Conservation (phyloP, 148 eudicot genomes). For the Mesembryanthemum crystallinum region DNA sequence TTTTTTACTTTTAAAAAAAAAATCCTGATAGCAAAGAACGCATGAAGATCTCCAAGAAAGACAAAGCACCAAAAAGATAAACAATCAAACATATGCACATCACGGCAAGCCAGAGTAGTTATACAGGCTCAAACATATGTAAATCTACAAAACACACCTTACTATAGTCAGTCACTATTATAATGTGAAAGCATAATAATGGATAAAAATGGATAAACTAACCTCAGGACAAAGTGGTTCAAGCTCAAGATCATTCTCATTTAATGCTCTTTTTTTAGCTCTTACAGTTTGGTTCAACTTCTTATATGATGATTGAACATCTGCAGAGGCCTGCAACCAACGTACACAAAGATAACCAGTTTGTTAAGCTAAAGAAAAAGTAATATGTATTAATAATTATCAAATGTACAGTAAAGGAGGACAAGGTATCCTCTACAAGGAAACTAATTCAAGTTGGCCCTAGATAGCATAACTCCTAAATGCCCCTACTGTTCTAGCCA, state of each 20-base stretch:
- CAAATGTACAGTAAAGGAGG: too few species aligned
- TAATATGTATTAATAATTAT: too few species aligned
- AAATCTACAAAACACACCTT: background rate
- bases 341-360: background rate
- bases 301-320: slow-evolving; percentile 40
- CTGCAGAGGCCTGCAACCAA: slow-evolving; percentile 62
- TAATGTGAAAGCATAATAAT: background rate
- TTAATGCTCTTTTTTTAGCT: slow-evolving; percentile 42
- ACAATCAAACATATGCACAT: background rate
- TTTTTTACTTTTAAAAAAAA: background rate
- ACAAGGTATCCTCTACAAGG: too few species aligned
- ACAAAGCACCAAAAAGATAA: background rate
- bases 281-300: slow-evolving; percentile 31
- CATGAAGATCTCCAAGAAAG: background rate
- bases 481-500: too few species aligned
- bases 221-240: slow-evolving; percentile 74
- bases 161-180: background rate
- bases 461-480: too few species aligned
- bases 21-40: background rate
- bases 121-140: background rate
- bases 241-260: slow-evolving; percentile 53
- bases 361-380: too few species aligned
- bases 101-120: background rate
- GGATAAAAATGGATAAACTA: slow-evolving; percentile 8
- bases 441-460: too few species aligned